These are phyloP conservation scores for Coemansia sp. DNA, from an alignment of 192 early-diverging fungal genomes.

Conservation along the genomic window DNA sequence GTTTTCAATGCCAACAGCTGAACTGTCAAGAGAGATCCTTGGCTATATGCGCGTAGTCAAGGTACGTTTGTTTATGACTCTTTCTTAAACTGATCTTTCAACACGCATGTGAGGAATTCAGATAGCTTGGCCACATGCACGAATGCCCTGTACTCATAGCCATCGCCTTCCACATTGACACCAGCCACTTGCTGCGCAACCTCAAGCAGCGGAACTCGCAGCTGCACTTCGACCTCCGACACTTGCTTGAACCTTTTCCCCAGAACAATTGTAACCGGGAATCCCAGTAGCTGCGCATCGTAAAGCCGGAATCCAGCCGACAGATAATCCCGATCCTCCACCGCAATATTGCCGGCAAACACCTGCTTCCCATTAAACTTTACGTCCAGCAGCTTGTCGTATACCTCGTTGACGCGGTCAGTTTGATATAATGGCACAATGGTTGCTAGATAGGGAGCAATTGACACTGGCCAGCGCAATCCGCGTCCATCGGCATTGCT, in stretches of 20 bases:
- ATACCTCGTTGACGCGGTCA: conserved; percentile 16
- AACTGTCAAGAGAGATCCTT: no score
- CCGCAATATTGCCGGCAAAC: conserved; percentile 55
- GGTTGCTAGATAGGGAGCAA: conserved; percentile 74
- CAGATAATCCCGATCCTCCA: conserved; percentile 69
- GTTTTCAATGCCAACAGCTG: no score
- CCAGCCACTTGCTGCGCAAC: conserved; percentile 5
- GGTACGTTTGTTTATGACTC: no score
- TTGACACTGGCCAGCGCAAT: conserved; percentile 74
- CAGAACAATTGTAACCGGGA: conserved; percentile 72
- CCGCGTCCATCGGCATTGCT: conserved; percentile 55
- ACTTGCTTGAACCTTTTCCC: conserved; percentile 58
- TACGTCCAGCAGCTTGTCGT: conserved; percentile 3
- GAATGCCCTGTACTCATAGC: conserved; percentile 18
- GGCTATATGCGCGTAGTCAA: no score
- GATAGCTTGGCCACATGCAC: conserved; percentile 18
- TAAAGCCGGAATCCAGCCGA: conserved; percentile 78
- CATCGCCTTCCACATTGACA: neutral
- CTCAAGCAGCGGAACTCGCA: conserved; percentile 29
- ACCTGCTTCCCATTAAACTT: conserved; percentile 4
- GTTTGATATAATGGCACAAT: conserved; percentile 57
- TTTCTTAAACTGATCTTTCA: neutral
- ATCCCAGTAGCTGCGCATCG: conserved; percentile 79
- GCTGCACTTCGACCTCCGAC: conserved; percentile 37
- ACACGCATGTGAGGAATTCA: conserved; percentile 20